Base-by-base conservation (phyloP, 2,329 filamentous ascomycete genomes). In the Ceratocystis cacaofunesta region DNA sequence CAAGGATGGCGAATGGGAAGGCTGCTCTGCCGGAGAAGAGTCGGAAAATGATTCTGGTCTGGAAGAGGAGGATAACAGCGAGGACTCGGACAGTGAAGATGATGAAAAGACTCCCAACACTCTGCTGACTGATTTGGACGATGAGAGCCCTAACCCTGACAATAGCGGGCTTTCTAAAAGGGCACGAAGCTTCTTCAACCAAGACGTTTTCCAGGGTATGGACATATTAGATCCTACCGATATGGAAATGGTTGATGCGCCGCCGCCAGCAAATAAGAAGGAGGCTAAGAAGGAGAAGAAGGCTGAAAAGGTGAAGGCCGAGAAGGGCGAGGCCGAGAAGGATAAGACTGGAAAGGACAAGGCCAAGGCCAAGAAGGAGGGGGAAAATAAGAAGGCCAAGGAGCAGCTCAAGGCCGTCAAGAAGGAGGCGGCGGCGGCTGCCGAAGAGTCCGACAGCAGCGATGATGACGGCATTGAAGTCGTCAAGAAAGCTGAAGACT, bases 181-280 rank as follows among this genome's bases (percentile, higher is more conserved):
- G 69, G 94, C 94, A 7, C 83, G 87, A 8, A 82, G 87, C 68
- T 99, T 99, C 77, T 99, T 99, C 74, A 88, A 89, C 70, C 92
- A 96, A 73, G 92, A 96, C 70, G 87, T 99, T 50, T 99, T 99
- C 79, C 86, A 92, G 70, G 89, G 85, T 48, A 85, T 97, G 64
- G 84, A 62, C 28, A 48, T 69, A 60, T 44, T 69, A 43, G 67
- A 85, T 25, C 88, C 75, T 12, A 69, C 73, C 17, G 76, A 77
- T 36, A 72, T 72, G 69, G 70, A 70, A 62, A 71, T 68, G 15
- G 72, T 72, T 50, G 72, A 70, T 43, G 75, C 72, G 30, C 70
- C 72, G 15, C 69, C 69, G n/a, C 43, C 57, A 4, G 64, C 69
- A 15, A 69, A 70, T 67, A 70, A 67, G 70, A 70, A 68, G 67